Conservation (phyloP, 2,329 filamentous ascomycete species). For the Penicillium corylophilum region DNA sequence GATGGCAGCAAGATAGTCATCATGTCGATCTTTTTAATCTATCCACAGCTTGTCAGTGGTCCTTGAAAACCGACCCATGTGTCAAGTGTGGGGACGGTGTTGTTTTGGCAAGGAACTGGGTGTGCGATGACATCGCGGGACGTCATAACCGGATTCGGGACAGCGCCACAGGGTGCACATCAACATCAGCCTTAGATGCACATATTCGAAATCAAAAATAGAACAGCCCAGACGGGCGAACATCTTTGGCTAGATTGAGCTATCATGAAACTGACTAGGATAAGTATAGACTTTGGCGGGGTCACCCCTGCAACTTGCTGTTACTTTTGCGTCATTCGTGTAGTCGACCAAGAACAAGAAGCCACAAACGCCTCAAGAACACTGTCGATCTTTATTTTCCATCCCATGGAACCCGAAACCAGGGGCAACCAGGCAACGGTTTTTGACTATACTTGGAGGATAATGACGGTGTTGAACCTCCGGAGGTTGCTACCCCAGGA, state of each 20-base stretch:
- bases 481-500: not conserved
- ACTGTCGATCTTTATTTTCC: not conserved
- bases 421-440: not conserved
- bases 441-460: not conserved
- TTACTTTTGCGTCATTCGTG: not conserved
- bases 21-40: not conserved
- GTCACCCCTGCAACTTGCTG: not conserved
- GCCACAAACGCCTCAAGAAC: not conserved
- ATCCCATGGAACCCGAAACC: not conserved
- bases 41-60: not conserved
- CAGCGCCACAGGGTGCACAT: constrained; percentile 4
- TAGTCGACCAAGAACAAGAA: not conserved
- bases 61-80: not conserved
- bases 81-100: constrained; percentile 1
- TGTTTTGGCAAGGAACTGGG: constrained; percentile 2
- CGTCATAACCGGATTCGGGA: constrained; percentile 4
- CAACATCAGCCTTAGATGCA: constrained; percentile 7
- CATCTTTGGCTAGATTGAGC: not conserved
- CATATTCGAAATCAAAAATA: not conserved
- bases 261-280: not conserved
- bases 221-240: not conserved
- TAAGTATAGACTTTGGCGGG: not conserved
- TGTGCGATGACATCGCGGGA: not conserved
- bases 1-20: not conserved
- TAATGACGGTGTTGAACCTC: not conserved